Base-by-base conservation (phyloP, 1,284 basidiomycete species). In the Leccinum solheimii region DNA sequence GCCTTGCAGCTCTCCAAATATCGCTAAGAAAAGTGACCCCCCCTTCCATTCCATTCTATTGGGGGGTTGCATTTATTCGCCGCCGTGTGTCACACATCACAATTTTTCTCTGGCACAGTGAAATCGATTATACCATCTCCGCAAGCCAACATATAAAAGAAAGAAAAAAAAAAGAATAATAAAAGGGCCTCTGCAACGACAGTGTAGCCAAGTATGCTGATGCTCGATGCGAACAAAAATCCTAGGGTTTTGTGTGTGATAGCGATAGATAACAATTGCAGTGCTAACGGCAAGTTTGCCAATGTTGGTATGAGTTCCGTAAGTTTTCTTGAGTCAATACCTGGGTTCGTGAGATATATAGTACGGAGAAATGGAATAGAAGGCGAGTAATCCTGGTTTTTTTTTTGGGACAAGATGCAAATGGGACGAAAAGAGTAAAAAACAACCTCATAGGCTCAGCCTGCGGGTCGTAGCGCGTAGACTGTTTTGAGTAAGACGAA, bases 191-290 rank as follows among this genome's bases (percentile, higher is more conserved):
- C 55, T 21, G 60, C 61, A 74, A 67, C 11, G 67, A 71, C 62
- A 48, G 62, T 55, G 61, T 62, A 59, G 54, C 54, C 59, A 63
- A 72, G 68, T 68, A 50, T 65, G 64, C 68, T 70, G 55, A 69
- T 74, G 64, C 62, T 72, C 57, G 60, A 72, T 75, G 72, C 62
- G 64, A 72, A 58, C 43, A 55, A 58, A 32, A 61, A 63, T 59
- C 56, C 64, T 58, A 62, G 56, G 10, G 55, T 75, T 70, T 74
- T 67, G 61, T 71, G 63, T 72, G 64, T 38, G 65, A 73, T 54
- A 65, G 62, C 55, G 62, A 66, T 76, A 67, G 69, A 75, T 76
- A 76, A 76, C 71, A 74, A 70, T 72, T 75, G 75, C 70, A 64
- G 62, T 73, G 71, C 63, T 62, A 68, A 59, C 26, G 67, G 70